Percentiles rank a stretch among this genome's conserved stretches.
These are phyloP conservation scores for Candida schatavii DNA, from an alignment of 805 yeast genomes.

Conservation along the genomic window DNA sequence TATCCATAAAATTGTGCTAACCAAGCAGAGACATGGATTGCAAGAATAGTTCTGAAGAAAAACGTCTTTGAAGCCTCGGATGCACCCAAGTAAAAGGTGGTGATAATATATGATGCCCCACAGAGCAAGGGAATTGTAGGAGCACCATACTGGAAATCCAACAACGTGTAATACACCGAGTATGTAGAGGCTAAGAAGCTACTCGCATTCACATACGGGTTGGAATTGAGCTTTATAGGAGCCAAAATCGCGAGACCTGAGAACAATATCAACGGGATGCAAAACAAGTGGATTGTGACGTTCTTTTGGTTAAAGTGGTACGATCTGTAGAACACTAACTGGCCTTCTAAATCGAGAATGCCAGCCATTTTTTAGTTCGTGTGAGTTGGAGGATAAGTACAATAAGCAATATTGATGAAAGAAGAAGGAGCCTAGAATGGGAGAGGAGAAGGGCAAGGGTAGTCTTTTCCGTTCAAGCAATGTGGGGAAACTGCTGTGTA, in stretches of 20 bases:
- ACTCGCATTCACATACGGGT: slow-evolving; percentile 45
- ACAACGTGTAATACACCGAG: slow-evolving; percentile 53
- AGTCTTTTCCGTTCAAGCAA: too few relatives aligned
- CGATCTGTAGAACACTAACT: slow-evolving; percentile 42
- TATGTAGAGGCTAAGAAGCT: slow-evolving; percentile 45
- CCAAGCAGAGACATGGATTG: slow-evolving; percentile 63
- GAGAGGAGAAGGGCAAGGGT: too few relatives aligned
- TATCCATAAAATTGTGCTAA: slow-evolving; percentile 85
- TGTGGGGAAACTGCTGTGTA: too few relatives aligned
- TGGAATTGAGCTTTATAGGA: slow-evolving; percentile 17
- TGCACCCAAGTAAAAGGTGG: slow-evolving; percentile 15
- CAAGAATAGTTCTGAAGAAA: slow-evolving; percentile 28
- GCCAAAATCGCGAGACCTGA: slow-evolving; percentile 46
- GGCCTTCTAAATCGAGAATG: slow-evolving; percentile 32
- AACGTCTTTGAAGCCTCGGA: slow-evolving; percentile 12
- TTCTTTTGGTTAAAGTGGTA: slow-evolving; percentile 57
- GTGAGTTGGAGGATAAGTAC: too few relatives aligned
- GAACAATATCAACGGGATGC: slow-evolving; percentile 74
- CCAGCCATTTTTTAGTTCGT: slow-evolving; percentile 23
- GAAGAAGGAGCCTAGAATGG: too few relatives aligned
- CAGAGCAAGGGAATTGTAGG: slow-evolving; percentile 26
- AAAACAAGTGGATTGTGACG: slow-evolving; percentile 71
- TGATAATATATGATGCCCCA: slow-evolving; percentile 20
- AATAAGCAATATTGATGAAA: too few relatives aligned
- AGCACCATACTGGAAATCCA: slow-evolving; percentile 48